Evolutionary conservation across 805 yeast species (phyloP).

Genomic region (Myxozyma lipomycoides): DNA sequence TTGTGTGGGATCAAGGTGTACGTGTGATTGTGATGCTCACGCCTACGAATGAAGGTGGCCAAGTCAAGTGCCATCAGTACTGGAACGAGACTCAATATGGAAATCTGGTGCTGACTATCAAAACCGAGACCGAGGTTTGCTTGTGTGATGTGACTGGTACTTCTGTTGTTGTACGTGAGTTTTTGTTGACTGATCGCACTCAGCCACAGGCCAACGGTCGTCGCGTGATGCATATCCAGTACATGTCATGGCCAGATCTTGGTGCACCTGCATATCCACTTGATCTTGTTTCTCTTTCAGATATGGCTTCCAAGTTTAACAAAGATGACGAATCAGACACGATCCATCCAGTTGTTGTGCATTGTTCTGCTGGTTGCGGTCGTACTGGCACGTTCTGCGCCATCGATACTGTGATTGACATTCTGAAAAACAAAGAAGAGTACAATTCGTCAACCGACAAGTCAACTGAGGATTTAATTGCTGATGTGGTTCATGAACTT

Average conservation of each 20-base stretch:
- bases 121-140: constrained; percentile 28
- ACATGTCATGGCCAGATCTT: constrained; percentile 81
- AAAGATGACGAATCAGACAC: constrained; percentile 15
- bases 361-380: constrained; percentile 97
- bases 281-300: constrained; percentile 58
- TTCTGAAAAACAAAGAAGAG: constrained; percentile 34
- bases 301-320: constrained; percentile 44
- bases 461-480: constrained; percentile 51
- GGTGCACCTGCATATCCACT: constrained; percentile 59
- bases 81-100: constrained; percentile 64
- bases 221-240: constrained; percentile 67
- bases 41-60: constrained; percentile 72
- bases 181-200: constrained; percentile 42
- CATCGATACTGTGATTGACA: constrained; percentile 41
- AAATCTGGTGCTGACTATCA: constrained; percentile 31
- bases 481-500: constrained; percentile 59
- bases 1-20: constrained; percentile 61
- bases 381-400: constrained; percentile 83
- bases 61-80: constrained; percentile 79
- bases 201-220: constrained; percentile 34
- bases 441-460: constrained; percentile 22
- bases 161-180: constrained; percentile 41
- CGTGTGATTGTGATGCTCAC: constrained; percentile 75
- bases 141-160: constrained; percentile 24
- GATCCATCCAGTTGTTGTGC: constrained; percentile 58